Evolutionary conservation across 805 yeast genomes (phyloP).

Genomic region (Teunomyces aglyptinius): DNA sequence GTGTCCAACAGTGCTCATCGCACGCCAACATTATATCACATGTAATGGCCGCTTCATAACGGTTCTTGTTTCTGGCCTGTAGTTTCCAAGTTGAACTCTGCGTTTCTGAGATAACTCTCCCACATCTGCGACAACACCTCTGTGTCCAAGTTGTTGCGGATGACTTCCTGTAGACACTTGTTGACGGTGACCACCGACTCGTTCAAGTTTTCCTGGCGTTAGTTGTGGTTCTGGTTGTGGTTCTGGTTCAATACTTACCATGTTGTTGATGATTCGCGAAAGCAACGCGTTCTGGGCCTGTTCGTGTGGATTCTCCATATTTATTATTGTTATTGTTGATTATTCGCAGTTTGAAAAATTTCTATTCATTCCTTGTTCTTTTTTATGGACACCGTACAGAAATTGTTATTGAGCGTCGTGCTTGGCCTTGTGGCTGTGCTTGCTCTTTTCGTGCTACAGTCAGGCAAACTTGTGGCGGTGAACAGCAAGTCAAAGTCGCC

Average conservation of each 20-base stretch:
- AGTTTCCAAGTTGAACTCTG: constrained; percentile 65
- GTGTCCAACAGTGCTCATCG: no score
- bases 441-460: constrained; percentile 23
- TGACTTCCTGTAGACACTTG: constrained; percentile 57
- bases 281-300: constrained; percentile 74
- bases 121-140: constrained; percentile 76
- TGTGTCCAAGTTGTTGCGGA: constrained; percentile 62
- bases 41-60: constrained; percentile 7
- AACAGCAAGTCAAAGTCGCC: constrained; percentile 6
- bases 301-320: constrained; percentile 85
- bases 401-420: constrained; percentile 21
- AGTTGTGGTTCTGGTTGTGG: no score
- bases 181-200: constrained; percentile 67
- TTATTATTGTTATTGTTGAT: background rate
- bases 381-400: constrained; percentile 29
- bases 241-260: no score
- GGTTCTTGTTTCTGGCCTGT: constrained; percentile 64
- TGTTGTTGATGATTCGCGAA: constrained; percentile 71
- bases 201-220: constrained; percentile 62
- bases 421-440: constrained; percentile 27
- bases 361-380: background rate
- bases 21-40: no score
- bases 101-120: constrained; percentile 70
- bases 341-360: constrained; percentile 1
- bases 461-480: constrained; percentile 6